These are phyloP conservation scores for Colletotrichum gigasporum DNA, from an alignment of 2,329 filamentous ascomycete genomes.

Conservation along the genomic window DNA sequence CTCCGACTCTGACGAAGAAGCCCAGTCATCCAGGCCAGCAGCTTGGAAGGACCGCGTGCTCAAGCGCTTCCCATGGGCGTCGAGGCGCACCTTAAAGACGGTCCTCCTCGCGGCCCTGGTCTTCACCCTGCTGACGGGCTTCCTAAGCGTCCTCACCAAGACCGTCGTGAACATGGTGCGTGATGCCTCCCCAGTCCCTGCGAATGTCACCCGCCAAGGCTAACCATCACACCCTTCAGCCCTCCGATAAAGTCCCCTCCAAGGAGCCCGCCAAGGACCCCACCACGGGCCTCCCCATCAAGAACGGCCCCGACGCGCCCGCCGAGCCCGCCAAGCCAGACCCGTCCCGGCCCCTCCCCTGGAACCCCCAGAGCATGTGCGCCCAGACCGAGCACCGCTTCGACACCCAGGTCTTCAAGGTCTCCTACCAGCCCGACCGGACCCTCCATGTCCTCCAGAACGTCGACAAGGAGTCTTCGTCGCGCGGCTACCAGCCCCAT, in stretches of 20 bases:
- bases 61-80: constrained; percentile 18
- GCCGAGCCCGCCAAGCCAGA: constrained; percentile 23
- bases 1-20: too few species aligned
- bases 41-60: constrained; percentile 38
- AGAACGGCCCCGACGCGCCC: not conserved
- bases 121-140: constrained; percentile 42
- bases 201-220: not conserved
- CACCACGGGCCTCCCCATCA: constrained; percentile 5
- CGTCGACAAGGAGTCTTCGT: constrained; percentile 34
- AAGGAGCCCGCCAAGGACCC: too few species aligned
- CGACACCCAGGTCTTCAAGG: constrained; percentile 35
- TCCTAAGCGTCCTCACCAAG: constrained; percentile 37
- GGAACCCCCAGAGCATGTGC: constrained; percentile 14
- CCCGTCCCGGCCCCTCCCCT: constrained; percentile 16
- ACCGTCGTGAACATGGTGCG: constrained; percentile 41
- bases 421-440: constrained; percentile 47
- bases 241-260: not conserved
- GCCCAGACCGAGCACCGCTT: constrained; percentile 37
- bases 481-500: constrained; percentile 41
- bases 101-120: constrained; percentile 43
- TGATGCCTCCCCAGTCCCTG: not conserved
- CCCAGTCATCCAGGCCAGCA: not conserved
- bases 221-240: not conserved
- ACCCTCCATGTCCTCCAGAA: constrained; percentile 52
- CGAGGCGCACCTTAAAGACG: constrained; percentile 41